Evolutionary conservation across 768 basidiomycete species (phyloP), one percentile per base, ranked within the genome.

Genomic region (Candolleomyces aberdarensis): DNA sequence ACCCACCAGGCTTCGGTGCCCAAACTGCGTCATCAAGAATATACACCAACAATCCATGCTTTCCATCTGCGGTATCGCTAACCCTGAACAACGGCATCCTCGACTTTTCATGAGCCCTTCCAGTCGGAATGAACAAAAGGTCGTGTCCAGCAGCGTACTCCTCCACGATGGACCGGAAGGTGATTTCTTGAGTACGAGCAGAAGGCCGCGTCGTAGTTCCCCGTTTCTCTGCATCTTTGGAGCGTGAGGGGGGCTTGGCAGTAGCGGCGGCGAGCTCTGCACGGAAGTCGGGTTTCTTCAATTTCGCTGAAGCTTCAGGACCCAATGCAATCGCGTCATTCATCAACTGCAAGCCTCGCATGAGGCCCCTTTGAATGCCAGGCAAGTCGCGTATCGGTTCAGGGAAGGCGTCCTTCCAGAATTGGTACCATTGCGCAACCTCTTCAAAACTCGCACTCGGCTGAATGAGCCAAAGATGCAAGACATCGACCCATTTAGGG

Each of bases 21-120:
- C 96, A 98, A 14, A 98, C 92, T 0, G 95, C 96, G 75, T 97
- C 95, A 67, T 97, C 95, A 64, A 86, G 77, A 47, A 98, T 83
- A 75, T 96, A 99, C 22, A 97, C 88, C 66, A 94, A 77, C 47
- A 98, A 69, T 0, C 96, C 96, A 9, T 92, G 91, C 67, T 87
- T 89, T 11, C 94, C 95, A 71, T 93, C 92, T 14, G 84, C 85
- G 20, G 81, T 86, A 56, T 77, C 77, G 59, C 92, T 91, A 13
- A 98, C 87, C 54, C 89, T 85, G 79, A 88, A 98, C 54, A 98
- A 72, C 7, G 94, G 94, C 87, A 96, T 91, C 58, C 96, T 85
- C 17, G 94, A 94, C 50, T 76, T 80, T 66, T 89, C 89, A 67
- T 98, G 93, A 14, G 86, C 89, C 53, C 85, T 85, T 2, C 96